These are phyloP conservation scores for Vitis hybrid DNA, from an alignment of 177 flowering plant species.

Conservation along the genomic window DNA sequence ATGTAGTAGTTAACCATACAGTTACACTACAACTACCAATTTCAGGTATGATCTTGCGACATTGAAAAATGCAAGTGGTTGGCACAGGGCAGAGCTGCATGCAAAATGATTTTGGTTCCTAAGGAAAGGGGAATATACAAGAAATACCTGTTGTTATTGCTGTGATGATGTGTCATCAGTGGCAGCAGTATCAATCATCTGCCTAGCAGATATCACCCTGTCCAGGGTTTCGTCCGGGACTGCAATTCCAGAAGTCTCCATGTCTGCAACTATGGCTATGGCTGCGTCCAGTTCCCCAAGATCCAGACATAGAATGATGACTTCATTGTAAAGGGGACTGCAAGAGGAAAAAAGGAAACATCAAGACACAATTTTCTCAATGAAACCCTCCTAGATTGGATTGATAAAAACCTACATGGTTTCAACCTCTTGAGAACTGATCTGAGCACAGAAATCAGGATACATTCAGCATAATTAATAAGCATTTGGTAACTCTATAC, in stretches of 20 bases:
- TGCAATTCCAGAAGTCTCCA: constrained; percentile 85
- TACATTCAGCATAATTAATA: too few species aligned
- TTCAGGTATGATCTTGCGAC: not conserved
- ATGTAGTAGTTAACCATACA: too few species aligned
- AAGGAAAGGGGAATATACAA: not conserved
- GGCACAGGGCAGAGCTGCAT: too few species aligned
- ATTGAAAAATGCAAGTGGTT: too few species aligned
- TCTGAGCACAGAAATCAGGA: too few species aligned
- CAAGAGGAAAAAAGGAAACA: constrained; percentile 11
- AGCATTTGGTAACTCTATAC: too few species aligned
- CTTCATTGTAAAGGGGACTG: constrained; percentile 93
- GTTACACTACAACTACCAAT: not conserved
- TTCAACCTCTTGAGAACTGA: too few species aligned
- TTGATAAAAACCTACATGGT: too few species aligned
- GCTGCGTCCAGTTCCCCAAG: constrained; percentile 93
- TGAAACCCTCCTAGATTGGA: too few species aligned
- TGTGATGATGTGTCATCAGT: constrained; percentile 20
- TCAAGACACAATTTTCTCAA: not conserved
- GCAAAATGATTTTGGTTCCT: not conserved
- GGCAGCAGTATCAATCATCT: constrained; percentile 22
- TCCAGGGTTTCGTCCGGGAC: constrained; percentile 80
- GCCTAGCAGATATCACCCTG: constrained; percentile 75
- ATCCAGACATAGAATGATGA: constrained; percentile 78
- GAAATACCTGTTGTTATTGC: constrained; percentile 1
- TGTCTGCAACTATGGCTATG: constrained; percentile 86